Base-by-base conservation (phyloP, 2,329 filamentous ascomycete species). In the Nemania sp. region DNA sequence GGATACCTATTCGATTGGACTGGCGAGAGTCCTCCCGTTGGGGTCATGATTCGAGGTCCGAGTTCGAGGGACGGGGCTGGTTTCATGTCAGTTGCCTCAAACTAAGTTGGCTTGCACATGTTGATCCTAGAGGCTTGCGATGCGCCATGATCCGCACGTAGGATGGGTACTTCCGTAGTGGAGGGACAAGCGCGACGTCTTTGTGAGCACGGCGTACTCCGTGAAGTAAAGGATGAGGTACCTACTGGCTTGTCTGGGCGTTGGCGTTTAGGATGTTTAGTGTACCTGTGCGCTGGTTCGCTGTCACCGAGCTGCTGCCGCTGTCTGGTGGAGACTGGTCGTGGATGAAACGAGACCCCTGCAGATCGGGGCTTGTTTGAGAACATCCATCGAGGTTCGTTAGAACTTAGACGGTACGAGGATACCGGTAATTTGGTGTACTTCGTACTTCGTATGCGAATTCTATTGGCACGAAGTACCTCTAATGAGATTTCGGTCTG, bases 61-160 rank as follows among this genome's bases (percentile, higher is more conserved):
- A 64, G 53, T 43, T 53, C 67, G 62, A 60, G 65, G 47, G 48
- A 63, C 63, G 60, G 61, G 47, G 54, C 32, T 17, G 39, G 69
- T 71, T 71, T 71, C 69, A 70, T 55, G 40, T 68, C 63, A 60
- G 65, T 60, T 67, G 56, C 62, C 66, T 67, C 68, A 70, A 67
- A 67, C 48, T 49, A 45, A 32, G 54, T 47, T 61, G 54, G 64
- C 54, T 39, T 63, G 60, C 51, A 21, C 62, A 51, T 67, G 54
- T 57, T 42, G 56, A 62, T 55, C 56, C 40, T 29, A 20, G 49
- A 52, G 47, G 57, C 48, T 21, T 45, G 37, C 34, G 46, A 58
- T 60, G 49, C 56, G 49, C 48, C 50, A 47, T 43, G 59, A 62
- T 54, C 40, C 43, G 65, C 50, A 43, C 59, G 61, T 49, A 48